A percentile compares a stretch with the other conserved stretches of the same genome.
phyloP scores from a whole-genome alignment of 1,284 basidiomycete species.

The Cerrena zonata region DNA sequence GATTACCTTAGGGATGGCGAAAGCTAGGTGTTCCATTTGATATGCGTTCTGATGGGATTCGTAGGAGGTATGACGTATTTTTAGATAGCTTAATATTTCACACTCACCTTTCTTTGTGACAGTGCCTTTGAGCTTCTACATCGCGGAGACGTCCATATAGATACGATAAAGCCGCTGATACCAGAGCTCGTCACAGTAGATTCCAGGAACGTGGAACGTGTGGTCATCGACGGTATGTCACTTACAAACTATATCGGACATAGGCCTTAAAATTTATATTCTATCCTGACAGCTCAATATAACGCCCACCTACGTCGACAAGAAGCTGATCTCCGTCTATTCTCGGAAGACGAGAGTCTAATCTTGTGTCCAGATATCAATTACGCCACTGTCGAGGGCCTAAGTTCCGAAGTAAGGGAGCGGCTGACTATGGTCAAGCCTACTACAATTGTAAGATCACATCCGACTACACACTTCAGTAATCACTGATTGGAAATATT shows the following conservation, averaged over 20 bases:
- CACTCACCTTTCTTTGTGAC: not conserved
- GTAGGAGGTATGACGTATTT: slow-evolving; percentile 43
- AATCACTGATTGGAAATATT: not conserved
- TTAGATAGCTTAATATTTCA: not conserved
- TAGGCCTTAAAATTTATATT: too few species aligned
- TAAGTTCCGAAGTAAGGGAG: slow-evolving; percentile 75
- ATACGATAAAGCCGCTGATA: slow-evolving; percentile 42
- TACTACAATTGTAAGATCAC: slow-evolving; percentile 63
- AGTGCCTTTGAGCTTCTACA: slow-evolving; percentile 75
- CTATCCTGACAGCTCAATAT: slow-evolving; percentile 46
- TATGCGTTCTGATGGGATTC: slow-evolving; percentile 55
- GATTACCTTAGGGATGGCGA: slow-evolving; percentile 58
- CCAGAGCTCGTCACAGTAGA: slow-evolving; percentile 53
- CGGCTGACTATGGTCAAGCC: slow-evolving; percentile 58
- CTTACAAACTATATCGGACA: not conserved
- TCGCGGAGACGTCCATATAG: slow-evolving; percentile 52
- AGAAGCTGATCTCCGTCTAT: slow-evolving; percentile 69
- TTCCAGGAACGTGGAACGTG: slow-evolving; percentile 49
- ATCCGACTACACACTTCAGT: not conserved
- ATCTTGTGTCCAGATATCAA: slow-evolving; percentile 65
- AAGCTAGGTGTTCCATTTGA: slow-evolving; percentile 40
- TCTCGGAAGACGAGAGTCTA: slow-evolving; percentile 73
- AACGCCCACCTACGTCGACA: slow-evolving; percentile 61
- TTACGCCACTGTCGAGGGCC: slow-evolving; percentile 58
- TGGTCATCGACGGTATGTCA: slow-evolving; percentile 64